These are phyloP conservation scores for Rhizoclosmatium globosum DNA, from an alignment of 192 early-diverging fungal genomes.

Conservation along the genomic window DNA sequence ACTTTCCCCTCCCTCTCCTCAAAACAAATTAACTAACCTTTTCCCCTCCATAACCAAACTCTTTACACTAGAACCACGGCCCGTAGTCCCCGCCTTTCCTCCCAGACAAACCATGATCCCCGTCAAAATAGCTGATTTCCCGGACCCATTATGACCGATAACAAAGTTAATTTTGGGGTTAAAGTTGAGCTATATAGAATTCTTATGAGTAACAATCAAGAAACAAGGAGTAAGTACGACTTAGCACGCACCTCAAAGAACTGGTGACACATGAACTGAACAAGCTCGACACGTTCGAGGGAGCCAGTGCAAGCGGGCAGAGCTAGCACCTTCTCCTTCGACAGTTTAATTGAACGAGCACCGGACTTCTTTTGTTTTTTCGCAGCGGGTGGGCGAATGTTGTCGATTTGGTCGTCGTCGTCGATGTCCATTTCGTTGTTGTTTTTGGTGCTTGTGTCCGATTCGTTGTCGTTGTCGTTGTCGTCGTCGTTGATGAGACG, in stretches of 20 bases:
- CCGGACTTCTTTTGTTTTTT: no score
- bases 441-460: no score
- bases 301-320: slow-evolving; percentile 57
- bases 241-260: slow-evolving; percentile 63
- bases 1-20: no score
- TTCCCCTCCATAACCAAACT: slow-evolving; percentile 86
- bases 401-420: no score
- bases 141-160: slow-evolving; percentile 96
- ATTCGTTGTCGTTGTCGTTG: no score
- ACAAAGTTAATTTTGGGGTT: slow-evolving; percentile 94
- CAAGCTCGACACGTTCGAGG: slow-evolving; percentile 82
- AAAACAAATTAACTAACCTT: slow-evolving; percentile 51
- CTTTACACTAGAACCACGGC: slow-evolving; percentile 80
- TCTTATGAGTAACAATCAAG: no score
- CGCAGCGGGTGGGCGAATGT: no score
- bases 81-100: slow-evolving; percentile 87
- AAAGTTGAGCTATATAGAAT: slow-evolving; percentile 50
- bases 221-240: no score
- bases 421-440: no score
- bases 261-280: slow-evolving; percentile 97
- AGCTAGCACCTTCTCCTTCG: slow-evolving; percentile 3
- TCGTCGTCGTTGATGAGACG: no score
- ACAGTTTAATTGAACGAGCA: not conserved
- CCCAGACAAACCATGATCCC: slow-evolving; percentile 92
- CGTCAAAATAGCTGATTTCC: slow-evolving; percentile 96